Conservation (phyloP, 2,329 filamentous ascomycete species). For the Colletotrichum limetticola region DNA sequence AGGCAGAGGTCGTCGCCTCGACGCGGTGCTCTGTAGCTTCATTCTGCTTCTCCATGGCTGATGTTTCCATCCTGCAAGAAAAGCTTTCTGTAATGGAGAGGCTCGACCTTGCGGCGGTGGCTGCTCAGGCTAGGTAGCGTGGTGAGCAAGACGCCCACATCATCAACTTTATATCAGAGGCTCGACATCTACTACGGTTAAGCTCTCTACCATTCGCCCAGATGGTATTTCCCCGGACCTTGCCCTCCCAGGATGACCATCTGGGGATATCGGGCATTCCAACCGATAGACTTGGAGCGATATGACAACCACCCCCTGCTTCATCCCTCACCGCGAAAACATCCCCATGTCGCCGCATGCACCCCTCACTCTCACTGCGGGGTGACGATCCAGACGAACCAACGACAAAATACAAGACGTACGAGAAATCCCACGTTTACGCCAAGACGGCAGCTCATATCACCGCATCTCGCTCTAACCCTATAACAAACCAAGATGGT, state of each 20-base stretch:
- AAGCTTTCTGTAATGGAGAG: not conserved
- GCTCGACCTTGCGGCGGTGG: not conserved
- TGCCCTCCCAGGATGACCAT: not conserved
- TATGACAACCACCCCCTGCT: not conserved
- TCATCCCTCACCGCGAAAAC: not conserved
- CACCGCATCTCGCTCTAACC: not conserved
- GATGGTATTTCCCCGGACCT: not conserved
- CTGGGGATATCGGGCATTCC: not conserved
- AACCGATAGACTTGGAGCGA: not conserved
- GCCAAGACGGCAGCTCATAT: not conserved
- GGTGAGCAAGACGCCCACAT: not conserved
- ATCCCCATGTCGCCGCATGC: not conserved
- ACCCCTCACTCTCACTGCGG: not conserved
- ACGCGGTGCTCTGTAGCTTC: conserved; percentile 1
- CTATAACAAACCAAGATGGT: not conserved
- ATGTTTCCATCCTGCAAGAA: not conserved
- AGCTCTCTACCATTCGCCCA: not conserved
- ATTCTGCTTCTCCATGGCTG: conserved; percentile 7
- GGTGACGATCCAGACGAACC: not conserved
- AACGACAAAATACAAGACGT: not conserved
- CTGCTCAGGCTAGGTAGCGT: not conserved
- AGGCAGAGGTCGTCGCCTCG: conserved; percentile 29
- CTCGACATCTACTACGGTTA: not conserved
- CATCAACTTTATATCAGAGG: not conserved
- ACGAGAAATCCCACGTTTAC: not conserved